Evolutionary conservation across 2,329 filamentous ascomycete genomes (phyloP).

Genomic region (Blastomyces parvus): DNA sequence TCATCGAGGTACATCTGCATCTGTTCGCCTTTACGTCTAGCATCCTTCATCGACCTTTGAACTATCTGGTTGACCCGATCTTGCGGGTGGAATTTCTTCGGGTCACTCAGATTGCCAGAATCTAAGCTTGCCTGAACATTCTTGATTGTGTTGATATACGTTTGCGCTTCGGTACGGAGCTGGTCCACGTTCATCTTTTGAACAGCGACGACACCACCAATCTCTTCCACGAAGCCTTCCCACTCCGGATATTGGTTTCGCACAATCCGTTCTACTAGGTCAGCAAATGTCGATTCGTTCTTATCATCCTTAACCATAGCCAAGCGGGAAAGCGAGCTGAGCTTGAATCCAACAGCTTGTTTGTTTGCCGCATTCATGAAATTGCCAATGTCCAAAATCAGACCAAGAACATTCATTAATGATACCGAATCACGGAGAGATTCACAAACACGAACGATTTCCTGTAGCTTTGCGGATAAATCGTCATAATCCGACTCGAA

Average conservation of each 20-base stretch:
- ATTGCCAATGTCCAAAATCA: slow-evolving; percentile 96
- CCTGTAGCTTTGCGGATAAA: slow-evolving; percentile 71
- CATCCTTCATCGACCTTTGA: slow-evolving; percentile 92
- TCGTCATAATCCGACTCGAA: slow-evolving; percentile 89
- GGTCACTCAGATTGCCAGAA: slow-evolving; percentile 85
- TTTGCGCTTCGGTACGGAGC: slow-evolving; percentile 74
- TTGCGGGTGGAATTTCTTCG: slow-evolving; percentile 95
- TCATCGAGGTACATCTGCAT: slow-evolving; percentile 89
- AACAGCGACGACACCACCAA: slow-evolving; percentile 62
- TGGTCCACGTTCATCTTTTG: slow-evolving; percentile 96
- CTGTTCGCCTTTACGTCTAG: slow-evolving; percentile 88
- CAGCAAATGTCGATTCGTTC: slow-evolving; percentile 91
- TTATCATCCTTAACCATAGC: slow-evolving; percentile 99
- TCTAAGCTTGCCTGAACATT: slow-evolving; percentile 90
- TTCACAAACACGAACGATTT: slow-evolving; percentile 81
- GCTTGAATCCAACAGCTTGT: slow-evolving; percentile 94
- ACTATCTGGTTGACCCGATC: slow-evolving; percentile 89
- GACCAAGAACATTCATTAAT: slow-evolving; percentile 87
- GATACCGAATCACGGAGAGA: slow-evolving; percentile 82
- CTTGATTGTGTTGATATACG: slow-evolving; percentile 88
- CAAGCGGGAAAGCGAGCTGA: slow-evolving; percentile 81
- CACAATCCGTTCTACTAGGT: slow-evolving; percentile 92
- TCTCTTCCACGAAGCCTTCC: slow-evolving; percentile 81
- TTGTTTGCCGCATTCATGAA: slow-evolving; percentile 99
- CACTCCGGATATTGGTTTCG: slow-evolving; percentile 94